Base-by-base conservation (phyloP, 2,329 filamentous ascomycete genomes). In the Pyrenochaeta sp. region DNA sequence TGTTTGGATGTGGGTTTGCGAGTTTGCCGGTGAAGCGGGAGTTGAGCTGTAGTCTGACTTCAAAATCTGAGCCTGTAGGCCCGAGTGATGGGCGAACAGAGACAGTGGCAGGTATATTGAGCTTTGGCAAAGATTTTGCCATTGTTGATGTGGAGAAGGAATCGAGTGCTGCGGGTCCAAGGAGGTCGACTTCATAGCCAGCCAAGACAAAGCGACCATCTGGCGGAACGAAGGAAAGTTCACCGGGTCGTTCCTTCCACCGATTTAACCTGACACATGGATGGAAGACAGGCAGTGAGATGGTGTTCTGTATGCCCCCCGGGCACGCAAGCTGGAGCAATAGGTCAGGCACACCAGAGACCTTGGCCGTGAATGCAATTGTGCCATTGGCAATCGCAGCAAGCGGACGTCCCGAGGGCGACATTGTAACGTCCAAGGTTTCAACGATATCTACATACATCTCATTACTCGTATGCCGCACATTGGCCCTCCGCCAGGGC, bases 371-470 rank as follows among this genome's bases (percentile, higher is more conserved):
- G 74, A 98, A 98, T 1, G 91, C 93, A 63, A 99, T 94, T 4
- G 92, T 96, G 14, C 95, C 95, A 65, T 95, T 90, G 12, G 92
- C 90, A 60, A 96, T 89, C 2, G 95, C 94, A 7, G 91, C 88
- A 18, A 99, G 82, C 1, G 94, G 89, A 12, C 92, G 85, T 4
- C 95, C 95, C 0, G 93, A 97, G 0, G 95, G 95, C 0, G 95
- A 92, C 36, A 98, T 84, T 0, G 90, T 97, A 35, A 97, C 91
- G 1, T 88, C 86, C 0, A 99, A 81, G 1, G 91, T 92, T 79
- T 99, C 95, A 56, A 99, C 87, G 11, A 99, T 87, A 73, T 99
- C 95, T 51, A 97, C 94, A 74, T 98, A 98, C 63, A 99, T 83
- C 76, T 99, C 95, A 76, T 98, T 99, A 49, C 91, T 96, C 3